These are phyloP conservation scores for Ophiostoma quercus DNA, from an alignment of 2,329 filamentous ascomycete genomes.

Conservation along the genomic window DNA sequence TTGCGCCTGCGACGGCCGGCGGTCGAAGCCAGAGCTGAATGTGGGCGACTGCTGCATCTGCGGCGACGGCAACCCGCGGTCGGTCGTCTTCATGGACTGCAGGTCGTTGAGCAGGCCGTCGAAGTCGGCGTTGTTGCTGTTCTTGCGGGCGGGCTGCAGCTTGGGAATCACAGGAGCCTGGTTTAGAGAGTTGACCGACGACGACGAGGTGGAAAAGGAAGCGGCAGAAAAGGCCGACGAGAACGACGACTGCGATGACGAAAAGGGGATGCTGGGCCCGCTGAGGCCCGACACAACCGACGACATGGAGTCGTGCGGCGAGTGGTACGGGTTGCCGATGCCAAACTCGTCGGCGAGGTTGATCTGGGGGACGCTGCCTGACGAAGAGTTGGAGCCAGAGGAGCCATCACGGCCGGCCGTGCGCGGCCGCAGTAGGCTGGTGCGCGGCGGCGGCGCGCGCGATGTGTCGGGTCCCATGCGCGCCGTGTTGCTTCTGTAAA, in stretches of 20 bases:
- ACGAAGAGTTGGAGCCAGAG: not conserved
- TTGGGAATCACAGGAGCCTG: not conserved
- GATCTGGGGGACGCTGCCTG: conserved; percentile 37
- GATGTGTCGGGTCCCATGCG: conserved; percentile 46
- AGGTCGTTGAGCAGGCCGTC: conserved; percentile 53
- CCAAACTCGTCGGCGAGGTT: conserved; percentile 58
- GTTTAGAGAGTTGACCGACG: conserved; percentile 16
- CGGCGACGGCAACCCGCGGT: conserved; percentile 19
- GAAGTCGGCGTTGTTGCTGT: conserved; percentile 44
- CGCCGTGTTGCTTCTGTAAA: conserved; percentile 8
- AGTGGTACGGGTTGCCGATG: conserved; percentile 59
- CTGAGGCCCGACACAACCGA: conserved; percentile 60
- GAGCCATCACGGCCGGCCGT: conserved; percentile 30
- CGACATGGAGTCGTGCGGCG: conserved; percentile 58
- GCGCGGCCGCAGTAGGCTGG: conserved; percentile 42
- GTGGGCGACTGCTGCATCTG: conserved; percentile 4
- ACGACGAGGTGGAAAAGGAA: not conserved
- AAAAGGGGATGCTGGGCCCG: conserved; percentile 53
- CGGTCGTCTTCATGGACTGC: conserved; percentile 41
- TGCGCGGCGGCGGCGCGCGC: conserved; percentile 49
- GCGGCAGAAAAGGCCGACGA: conserved; percentile 32
- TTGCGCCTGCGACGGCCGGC: conserved; percentile 8
- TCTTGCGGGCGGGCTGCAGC: conserved; percentile 30
- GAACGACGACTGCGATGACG: conserved; percentile 51
- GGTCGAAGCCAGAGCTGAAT: not conserved